Evolutionary conservation across 1,139 yeast genomes (phyloP), one percentile per base, ranked within the genome.

Genomic region (Yamadazyma aaseri): DNA sequence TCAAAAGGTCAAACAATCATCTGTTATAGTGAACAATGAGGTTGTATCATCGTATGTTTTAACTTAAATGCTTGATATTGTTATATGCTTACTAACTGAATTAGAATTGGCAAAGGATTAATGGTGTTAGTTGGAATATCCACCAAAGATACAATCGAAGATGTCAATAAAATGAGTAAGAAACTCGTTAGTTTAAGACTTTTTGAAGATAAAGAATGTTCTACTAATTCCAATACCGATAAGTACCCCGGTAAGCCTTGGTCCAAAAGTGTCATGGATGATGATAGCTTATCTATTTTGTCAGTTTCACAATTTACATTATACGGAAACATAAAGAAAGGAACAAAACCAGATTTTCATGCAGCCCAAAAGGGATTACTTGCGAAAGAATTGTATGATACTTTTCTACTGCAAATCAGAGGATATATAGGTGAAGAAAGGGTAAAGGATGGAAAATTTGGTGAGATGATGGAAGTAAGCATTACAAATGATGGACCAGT

Each of bases 401-500:
- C 55, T 29, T 85, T 89, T 37, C 60, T 86, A 40, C 46, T 44
- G 0, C 61, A 61, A 40, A 65, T 80, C 54, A 66, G 60, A 31
- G 54, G 42, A n/a, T 79, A 63, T n/a, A 49, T 84, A 24, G 94
- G 90, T 0, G 65, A 63, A 1, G 76, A 70, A 0, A 71, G 74
- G 31, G 95, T 89, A 5, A 73, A 81, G 43, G 96, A 87, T 50
- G 98, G 98, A 1, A 71, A 77, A 37, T 92, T 92, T 57, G 98
- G 97, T 0, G 97, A 94, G 6, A 86, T 90, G 96, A 92, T 92
- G 98, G 95, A 86, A 44, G 96, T 92, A 11, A 72, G 74, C 2
- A 59, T 90, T 37, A 79, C 81, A 12, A 92, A 92, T 51, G 97
- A 90, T 46, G 94, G 94, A 4, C 94, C 92, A 0, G 86, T 81